phyloP scores from a whole-genome alignment of 371 early-diverging fungal genomes.

The Paraphysoderma sedebokerense region DNA sequence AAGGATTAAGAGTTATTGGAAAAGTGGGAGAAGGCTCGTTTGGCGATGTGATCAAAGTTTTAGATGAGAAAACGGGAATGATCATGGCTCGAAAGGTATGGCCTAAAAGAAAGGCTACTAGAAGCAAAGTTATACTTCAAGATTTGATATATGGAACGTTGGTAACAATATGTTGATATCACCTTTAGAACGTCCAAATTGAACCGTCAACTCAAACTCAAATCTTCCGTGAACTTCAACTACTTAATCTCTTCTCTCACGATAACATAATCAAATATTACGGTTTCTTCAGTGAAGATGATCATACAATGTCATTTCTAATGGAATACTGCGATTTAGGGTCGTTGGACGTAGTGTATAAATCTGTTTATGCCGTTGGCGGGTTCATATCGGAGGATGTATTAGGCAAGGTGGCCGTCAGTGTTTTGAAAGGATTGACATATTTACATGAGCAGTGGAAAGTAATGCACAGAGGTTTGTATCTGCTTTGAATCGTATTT shows the following conservation, averaged over 20 bases:
- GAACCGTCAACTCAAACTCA: conserved; percentile 33
- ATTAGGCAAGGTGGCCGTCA: conserved; percentile 2
- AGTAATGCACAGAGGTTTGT: conserved; percentile 65
- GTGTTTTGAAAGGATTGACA: conserved; percentile 47
- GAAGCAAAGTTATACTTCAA: conserved; percentile 6
- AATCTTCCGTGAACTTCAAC: conserved; percentile 76
- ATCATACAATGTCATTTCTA: conserved; percentile 57
- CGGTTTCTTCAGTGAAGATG: conserved; percentile 78
- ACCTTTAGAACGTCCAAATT: conserved; percentile 5
- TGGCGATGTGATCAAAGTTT: conserved; percentile 76
- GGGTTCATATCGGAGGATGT: not conserved
- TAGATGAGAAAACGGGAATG: conserved; percentile 53
- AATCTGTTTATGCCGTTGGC: not conserved
- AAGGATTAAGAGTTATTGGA: too few species aligned
- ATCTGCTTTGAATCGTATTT: not conserved
- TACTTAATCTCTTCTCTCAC: conserved; percentile 70
- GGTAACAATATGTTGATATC: not conserved
- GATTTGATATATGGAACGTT: conserved; percentile 1
- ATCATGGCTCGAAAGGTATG: conserved; percentile 82
- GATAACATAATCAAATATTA: conserved; percentile 84
- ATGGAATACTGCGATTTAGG: conserved; percentile 89
- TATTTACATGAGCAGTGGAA: conserved; percentile 67
- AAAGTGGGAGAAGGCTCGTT: conserved; percentile 88
- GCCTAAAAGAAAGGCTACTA: not conserved
- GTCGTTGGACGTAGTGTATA: conserved; percentile 46